Evolutionary conservation across 2,329 filamentous ascomycete species (phyloP).

Genomic region (Cercospora sp.): DNA sequence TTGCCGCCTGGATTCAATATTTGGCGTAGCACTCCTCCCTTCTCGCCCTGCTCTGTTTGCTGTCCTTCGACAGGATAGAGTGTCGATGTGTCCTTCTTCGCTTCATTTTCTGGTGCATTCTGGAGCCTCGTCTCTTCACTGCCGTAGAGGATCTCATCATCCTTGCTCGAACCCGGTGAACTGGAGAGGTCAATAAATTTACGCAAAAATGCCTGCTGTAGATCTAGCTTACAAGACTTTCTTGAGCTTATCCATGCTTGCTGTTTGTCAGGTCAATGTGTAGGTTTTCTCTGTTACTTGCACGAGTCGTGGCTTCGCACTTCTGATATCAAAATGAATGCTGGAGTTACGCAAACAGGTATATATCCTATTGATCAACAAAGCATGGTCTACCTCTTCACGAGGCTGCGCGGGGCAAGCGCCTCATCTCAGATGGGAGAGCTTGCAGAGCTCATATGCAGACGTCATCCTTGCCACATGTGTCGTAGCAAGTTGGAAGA

Average conservation of each 20-base stretch:
- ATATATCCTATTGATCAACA: slow-evolving; percentile 11
- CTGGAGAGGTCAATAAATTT: slow-evolving; percentile 18
- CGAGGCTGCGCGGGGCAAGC: slow-evolving; percentile 10
- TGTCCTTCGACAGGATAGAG: slow-evolving; percentile 16
- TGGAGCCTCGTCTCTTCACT: slow-evolving; percentile 22
- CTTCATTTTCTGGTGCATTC: slow-evolving; percentile 13
- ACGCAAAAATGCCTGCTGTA: neutral
- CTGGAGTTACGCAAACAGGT: slow-evolving; percentile 2
- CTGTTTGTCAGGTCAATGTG: neutral
- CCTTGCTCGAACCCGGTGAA: slow-evolving; percentile 39
- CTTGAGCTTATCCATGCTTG: slow-evolving; percentile 49
- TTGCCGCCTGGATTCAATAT: slow-evolving; percentile 25
- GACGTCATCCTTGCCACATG: slow-evolving; percentile 8
- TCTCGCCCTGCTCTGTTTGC: slow-evolving; percentile 16
- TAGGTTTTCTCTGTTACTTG: neutral
- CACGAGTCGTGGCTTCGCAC: neutral
- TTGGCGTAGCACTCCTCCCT: slow-evolving; percentile 27
- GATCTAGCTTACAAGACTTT: slow-evolving; percentile 43
- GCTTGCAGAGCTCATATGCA: slow-evolving; percentile 9
- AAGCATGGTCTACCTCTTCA: slow-evolving; percentile 8
- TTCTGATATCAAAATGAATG: neutral
- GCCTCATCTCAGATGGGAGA: neutral
- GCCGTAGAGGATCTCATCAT: slow-evolving; percentile 41
- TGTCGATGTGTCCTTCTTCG: slow-evolving; percentile 15
- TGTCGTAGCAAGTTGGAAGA: neutral